phyloP scores from a whole-genome alignment of 2,329 filamentous ascomycete genomes.

The Verticillium longisporum region DNA sequence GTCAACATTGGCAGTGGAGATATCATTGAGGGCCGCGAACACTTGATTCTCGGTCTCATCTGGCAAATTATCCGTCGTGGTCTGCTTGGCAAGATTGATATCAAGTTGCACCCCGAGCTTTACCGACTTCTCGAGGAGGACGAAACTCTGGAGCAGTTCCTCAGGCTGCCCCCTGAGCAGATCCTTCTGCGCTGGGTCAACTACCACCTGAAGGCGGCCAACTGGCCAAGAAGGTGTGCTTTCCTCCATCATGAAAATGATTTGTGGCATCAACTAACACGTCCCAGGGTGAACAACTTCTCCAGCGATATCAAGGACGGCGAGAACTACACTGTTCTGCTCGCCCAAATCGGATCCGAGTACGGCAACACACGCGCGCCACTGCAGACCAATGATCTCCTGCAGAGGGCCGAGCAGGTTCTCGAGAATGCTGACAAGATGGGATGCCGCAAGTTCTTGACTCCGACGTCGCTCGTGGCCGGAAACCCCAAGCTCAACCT shows the following conservation, averaged over 20 bases:
- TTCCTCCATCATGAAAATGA: neutral
- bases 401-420: constrained; percentile 90
- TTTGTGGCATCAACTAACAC: neutral
- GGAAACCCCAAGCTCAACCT: constrained; percentile 98
- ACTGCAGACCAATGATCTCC: constrained; percentile 77
- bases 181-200: constrained; percentile 98
- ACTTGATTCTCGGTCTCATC: constrained; percentile 91
- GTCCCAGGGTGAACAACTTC: constrained; percentile 76
- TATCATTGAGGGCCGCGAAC: constrained; percentile 95
- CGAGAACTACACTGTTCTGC: constrained; percentile 92
- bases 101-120: constrained; percentile 95
- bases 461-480: constrained; percentile 84
- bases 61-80: constrained; percentile 97
- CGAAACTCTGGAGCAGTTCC: constrained; percentile 94
- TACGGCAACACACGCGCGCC: constrained; percentile 74
- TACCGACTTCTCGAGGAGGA: constrained; percentile 92
- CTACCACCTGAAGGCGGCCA: constrained; percentile 95
- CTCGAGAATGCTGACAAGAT: constrained; percentile 88
- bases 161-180: constrained; percentile 91
- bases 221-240: constrained; percentile 67
- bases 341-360: constrained; percentile 86
- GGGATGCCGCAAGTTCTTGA: constrained; percentile 93
- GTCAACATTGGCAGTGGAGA: constrained; percentile 97
- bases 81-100: constrained; percentile 95
- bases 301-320: constrained; percentile 93